Conservation (phyloP, 257 asterid species). For the Oldenlandia corymbosa region DNA sequence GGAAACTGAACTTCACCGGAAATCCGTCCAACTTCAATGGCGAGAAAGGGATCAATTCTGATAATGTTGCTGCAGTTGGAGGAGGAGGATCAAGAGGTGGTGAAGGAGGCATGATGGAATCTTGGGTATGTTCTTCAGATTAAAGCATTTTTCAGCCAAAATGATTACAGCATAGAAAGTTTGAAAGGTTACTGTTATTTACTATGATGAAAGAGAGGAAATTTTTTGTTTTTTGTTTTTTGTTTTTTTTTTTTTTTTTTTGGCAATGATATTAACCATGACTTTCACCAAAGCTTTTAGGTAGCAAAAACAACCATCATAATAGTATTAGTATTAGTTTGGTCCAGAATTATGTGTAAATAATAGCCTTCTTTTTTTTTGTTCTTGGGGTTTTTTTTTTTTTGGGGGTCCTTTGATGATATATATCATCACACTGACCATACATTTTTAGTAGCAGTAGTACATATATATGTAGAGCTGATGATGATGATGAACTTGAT, state of each 20-base stretch:
- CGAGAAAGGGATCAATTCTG: constrained; percentile 26
- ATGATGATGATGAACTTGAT: constrained; percentile 8
- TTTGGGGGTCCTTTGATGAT: constrained; percentile 19
- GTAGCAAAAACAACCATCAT: constrained; percentile 15
- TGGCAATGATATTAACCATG: constrained; percentile 30
- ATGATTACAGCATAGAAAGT: constrained; percentile 33
- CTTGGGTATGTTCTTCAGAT: constrained; percentile 67
- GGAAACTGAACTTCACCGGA: constrained; percentile 18
- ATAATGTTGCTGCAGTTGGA: constrained; percentile 14
- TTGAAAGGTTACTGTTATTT: constrained; percentile 15
- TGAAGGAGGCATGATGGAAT: constrained; percentile 60
- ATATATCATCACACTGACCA: constrained; percentile 5
- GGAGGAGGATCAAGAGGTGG: not conserved
- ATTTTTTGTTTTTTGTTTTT: too few relatives aligned
- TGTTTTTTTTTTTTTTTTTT: too few relatives aligned
- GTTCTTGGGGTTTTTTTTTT: constrained; percentile 14
- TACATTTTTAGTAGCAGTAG: not conserved
- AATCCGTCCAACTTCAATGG: constrained; percentile 21
- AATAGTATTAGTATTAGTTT: constrained; percentile 3
- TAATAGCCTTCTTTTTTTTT: constrained; percentile 31
- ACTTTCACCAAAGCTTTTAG: constrained; percentile 26
- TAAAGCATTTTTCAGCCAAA: too few relatives aligned
- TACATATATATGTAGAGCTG: constrained; percentile 3
- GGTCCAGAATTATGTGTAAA: constrained; percentile 47
- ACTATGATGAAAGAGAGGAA: not conserved